Conservation (phyloP, 805 yeast species). For the Candida awuae region DNA sequence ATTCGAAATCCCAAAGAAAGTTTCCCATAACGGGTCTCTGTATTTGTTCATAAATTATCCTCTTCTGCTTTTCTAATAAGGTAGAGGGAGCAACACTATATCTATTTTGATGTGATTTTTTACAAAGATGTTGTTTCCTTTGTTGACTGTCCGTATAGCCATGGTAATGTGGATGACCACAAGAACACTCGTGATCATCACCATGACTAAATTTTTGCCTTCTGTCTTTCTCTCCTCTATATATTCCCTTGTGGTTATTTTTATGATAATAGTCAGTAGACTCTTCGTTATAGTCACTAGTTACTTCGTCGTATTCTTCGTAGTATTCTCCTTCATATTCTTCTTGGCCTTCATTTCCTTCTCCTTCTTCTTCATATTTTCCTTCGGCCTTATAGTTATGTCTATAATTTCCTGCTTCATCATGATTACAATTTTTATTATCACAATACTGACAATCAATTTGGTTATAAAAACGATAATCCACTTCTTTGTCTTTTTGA, state of each 20-base stretch:
- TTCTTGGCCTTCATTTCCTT: conserved; percentile 7
- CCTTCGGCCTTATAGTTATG: conserved; percentile 4
- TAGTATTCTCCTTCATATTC: conserved; percentile 10
- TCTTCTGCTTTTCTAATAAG: conserved; percentile 16
- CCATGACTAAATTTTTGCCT: conserved; percentile 10
- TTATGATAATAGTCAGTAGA: neutral
- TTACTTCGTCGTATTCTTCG: conserved; percentile 10
- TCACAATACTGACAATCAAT: conserved; percentile 14
- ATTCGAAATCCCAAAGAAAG: conserved; percentile 27
- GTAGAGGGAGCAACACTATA: neutral
- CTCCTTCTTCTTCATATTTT: conserved; percentile 9
- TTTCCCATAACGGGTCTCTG: conserved; percentile 18
- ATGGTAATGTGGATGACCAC: conserved; percentile 14
- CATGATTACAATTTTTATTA: conserved; percentile 4
- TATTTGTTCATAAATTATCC: conserved; percentile 15
- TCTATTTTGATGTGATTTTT: neutral
- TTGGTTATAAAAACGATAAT: conserved; percentile 10
- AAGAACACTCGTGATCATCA: conserved; percentile 5
- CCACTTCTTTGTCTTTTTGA: neutral
- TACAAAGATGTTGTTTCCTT: conserved; percentile 4
- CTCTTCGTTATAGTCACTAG: conserved; percentile 5
- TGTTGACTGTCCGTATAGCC: conserved; percentile 7
- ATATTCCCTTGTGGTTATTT: neutral
- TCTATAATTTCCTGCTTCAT: conserved; percentile 9
- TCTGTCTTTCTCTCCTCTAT: conserved; percentile 10